phyloP scores from a whole-genome alignment of 2,329 filamentous ascomycete genomes.

The Hypoxylon sp. region DNA sequence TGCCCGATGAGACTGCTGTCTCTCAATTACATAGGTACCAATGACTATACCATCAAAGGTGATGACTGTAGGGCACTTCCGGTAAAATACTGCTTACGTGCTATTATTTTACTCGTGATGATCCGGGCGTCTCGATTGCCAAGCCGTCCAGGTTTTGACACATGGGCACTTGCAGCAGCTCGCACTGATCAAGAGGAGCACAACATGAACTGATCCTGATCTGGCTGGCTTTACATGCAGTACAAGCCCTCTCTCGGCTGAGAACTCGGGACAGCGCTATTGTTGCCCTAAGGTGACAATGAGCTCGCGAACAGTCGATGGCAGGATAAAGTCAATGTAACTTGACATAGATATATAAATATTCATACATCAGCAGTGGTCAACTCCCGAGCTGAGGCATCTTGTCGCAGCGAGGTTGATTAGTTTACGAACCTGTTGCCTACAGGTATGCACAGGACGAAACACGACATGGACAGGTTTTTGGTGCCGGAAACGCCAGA shows the following conservation, averaged over 20 bases:
- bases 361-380: background rate
- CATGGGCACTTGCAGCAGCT: constrained; percentile 38
- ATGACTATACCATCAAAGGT: background rate
- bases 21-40: background rate
- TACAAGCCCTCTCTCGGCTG: background rate
- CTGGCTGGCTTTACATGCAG: constrained; percentile 5
- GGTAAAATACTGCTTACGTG: background rate
- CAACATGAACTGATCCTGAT: constrained; percentile 39
- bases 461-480: constrained; percentile 15
- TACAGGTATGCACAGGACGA: background rate
- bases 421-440: constrained; percentile 11
- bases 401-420: constrained; percentile 8
- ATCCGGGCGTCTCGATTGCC: constrained; percentile 20
- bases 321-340: constrained; percentile 6
- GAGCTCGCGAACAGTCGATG: constrained; percentile 18
- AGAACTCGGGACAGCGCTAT: background rate
- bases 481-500: constrained; percentile 13
- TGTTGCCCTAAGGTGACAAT: constrained; percentile 15
- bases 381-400: background rate
- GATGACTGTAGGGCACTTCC: background rate
- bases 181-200: constrained; percentile 36
- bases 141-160: constrained; percentile 37
- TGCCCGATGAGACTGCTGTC: constrained; percentile 7
- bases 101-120: constrained; percentile 3
- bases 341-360: background rate